These are phyloP conservation scores for Microsporum ferrugineum DNA, from an alignment of 2,329 filamentous ascomycete genomes.

Conservation along the genomic window DNA sequence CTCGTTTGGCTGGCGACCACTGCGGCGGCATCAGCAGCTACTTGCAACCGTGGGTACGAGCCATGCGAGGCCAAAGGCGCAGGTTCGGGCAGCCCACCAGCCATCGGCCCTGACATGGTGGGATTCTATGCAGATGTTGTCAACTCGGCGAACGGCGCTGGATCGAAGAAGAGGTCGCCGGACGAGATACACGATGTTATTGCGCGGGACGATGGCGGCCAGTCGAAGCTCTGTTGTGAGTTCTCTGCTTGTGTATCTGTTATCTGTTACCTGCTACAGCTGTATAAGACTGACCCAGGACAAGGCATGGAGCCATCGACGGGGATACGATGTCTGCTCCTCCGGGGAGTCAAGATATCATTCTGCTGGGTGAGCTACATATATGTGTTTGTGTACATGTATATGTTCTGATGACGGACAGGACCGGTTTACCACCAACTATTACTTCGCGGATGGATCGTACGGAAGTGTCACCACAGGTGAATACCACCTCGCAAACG, in stretches of 20 bases:
- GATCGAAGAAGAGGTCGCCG: not conserved
- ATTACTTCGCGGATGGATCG: conserved; percentile 36
- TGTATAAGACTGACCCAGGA: not conserved
- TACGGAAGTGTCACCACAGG: conserved; percentile 38
- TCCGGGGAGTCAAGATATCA: conserved; percentile 31
- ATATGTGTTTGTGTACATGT: no score
- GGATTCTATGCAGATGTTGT: conserved; percentile 24
- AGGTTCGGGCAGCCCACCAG: conserved; percentile 17
- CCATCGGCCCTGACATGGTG: conserved; percentile 21
- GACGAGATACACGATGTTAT: not conserved
- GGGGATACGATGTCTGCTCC: conserved; percentile 31
- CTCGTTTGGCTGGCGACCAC: not conserved
- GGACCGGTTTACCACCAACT: conserved; percentile 44
- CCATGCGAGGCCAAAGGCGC: conserved; percentile 24
- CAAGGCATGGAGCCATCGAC: not conserved
- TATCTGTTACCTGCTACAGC: not conserved
- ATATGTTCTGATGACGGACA: no score
- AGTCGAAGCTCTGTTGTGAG: conserved; percentile 18
- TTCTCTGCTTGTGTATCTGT: not conserved
- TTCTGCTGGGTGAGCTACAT: conserved; percentile 35
- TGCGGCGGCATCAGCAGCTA: not conserved
- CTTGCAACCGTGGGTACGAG: conserved; percentile 20
- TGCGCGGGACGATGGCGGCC: not conserved
- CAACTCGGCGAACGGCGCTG: conserved; percentile 14
- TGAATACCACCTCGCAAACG: conserved; percentile 29